Conservation (phyloP, 257 asterid genomes). For the Asclepias syriaca region DNA sequence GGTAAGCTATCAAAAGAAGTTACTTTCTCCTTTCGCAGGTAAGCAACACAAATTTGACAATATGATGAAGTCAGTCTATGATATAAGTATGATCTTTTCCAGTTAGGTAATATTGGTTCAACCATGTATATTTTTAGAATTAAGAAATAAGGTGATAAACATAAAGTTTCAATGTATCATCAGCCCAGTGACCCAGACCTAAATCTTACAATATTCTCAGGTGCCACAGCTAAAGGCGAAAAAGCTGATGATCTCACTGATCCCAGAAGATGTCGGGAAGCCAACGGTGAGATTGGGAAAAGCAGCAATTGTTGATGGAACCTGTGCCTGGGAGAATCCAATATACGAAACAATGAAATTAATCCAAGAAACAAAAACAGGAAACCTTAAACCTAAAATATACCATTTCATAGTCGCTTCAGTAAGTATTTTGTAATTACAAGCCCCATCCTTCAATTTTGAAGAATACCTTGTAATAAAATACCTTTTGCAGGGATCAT, state of each 20-base stretch:
- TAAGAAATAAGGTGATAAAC: background rate
- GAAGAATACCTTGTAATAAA: background rate
- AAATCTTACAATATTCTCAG: conserved; percentile 34
- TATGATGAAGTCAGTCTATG: background rate
- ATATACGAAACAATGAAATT: conserved; percentile 70
- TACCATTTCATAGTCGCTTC: conserved; percentile 72
- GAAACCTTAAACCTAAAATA: conserved; percentile 61
- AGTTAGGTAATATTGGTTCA: background rate
- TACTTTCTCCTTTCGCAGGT: background rate
- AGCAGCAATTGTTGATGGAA: conserved; percentile 63
- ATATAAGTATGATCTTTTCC: background rate
- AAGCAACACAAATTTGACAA: too few relatives aligned
- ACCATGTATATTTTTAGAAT: background rate
- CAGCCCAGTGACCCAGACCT: conserved; percentile 19
- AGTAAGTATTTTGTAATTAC: conserved; percentile 38
- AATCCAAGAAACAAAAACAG: conserved; percentile 66
- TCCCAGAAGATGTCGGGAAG: conserved; percentile 89
- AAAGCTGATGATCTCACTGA: conserved; percentile 68
- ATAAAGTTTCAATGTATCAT: background rate
- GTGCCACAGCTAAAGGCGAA: conserved; percentile 85
- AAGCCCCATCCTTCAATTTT: background rate
- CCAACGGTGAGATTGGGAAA: conserved; percentile 71
- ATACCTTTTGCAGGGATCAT: conserved; percentile 61
- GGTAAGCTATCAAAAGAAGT: conserved; percentile 34
- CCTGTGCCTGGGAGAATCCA: conserved; percentile 85